phyloP scores from a whole-genome alignment of 2,329 filamentous ascomycete species.

The Berkeleyomyces basicola region DNA sequence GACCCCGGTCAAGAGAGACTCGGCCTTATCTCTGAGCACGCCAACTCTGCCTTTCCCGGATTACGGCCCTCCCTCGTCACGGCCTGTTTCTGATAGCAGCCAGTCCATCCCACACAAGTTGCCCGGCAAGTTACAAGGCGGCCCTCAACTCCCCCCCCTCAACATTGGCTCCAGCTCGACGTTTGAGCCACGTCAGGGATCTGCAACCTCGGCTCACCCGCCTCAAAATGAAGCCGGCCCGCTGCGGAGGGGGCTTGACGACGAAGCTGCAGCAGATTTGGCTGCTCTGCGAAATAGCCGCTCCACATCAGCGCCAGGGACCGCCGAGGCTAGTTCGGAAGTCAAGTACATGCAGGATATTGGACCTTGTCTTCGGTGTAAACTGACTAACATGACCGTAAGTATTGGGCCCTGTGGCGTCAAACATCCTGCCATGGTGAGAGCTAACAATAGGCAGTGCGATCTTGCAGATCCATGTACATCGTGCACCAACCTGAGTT shows the following conservation, averaged over 20 bases:
- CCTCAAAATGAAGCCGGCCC: neutral
- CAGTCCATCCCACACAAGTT: neutral
- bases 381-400: slow-evolving; percentile 11
- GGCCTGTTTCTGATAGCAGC: neutral
- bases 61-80: neutral
- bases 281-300: neutral
- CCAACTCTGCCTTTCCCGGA: slow-evolving; percentile 21
- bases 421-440: neutral
- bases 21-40: slow-evolving; percentile 25
- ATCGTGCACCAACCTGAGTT: slow-evolving; percentile 2
- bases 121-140: neutral
- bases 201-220: neutral
- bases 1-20: slow-evolving; percentile 26
- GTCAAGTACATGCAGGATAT: slow-evolving; percentile 2
- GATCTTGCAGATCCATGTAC: slow-evolving; percentile 8
- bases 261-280: slow-evolving; percentile 13
- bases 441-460: slow-evolving; percentile 4
- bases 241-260: neutral
- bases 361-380: slow-evolving; percentile 10
- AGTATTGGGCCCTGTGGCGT: neutral
- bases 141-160: neutral
- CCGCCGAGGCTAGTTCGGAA: neutral
- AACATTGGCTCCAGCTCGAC: neutral
- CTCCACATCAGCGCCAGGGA: neutral
- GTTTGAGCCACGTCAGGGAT: neutral